Evolutionary conservation across 1,284 basidiomycete species (phyloP), one percentile per base, ranked within the genome.

Genomic region (Microbotryum intermedium): DNA sequence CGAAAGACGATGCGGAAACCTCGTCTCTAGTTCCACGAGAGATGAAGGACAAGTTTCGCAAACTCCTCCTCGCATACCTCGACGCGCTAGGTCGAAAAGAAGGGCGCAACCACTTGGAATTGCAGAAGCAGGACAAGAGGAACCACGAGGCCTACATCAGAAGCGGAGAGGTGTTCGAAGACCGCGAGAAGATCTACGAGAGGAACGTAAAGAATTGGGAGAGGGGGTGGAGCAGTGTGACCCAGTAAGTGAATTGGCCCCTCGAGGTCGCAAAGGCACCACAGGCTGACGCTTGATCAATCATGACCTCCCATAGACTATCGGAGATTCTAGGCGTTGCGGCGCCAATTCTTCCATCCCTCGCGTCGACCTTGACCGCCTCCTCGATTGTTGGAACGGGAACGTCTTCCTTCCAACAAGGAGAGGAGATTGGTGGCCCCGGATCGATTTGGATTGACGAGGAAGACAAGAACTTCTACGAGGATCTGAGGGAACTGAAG

Each of bases 91-190:
- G 85, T 70, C 94, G 91, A 77, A 92, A 94, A 70, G 81, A 97
- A 18, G 81, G 90, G 59, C 86, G 88, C 66, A 91, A 95, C 65
- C 90, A 97, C 72, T 85, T 88, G 88, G 85, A 87, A 61, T 79
- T 99, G 47, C 90, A 97, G 83, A 91, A 97, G 65, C 92, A 97
- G 76, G 95, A 98, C 73, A 84, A 86, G 67, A 83, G 87, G 54
- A 98, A 98, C 69, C 93, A 97, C 71, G 94, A 98, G 77, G 95
- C 94, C 59, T 98, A 98, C 74, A 97, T 98, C 71, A 88, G 90
- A 44, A 97, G 91, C 1, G 94, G 94, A 26, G 93, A 98, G 76
- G 97, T 99, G 67, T 98, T 99, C 69, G 95, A 99, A 73, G 95
- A 99, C 75, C 84, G 95, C 21, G 92, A 97, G 74, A 92, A 98